Evolutionary conservation across 2,329 filamentous ascomycete genomes (phyloP).

Genomic region (Ophiocordyceps australis): DNA sequence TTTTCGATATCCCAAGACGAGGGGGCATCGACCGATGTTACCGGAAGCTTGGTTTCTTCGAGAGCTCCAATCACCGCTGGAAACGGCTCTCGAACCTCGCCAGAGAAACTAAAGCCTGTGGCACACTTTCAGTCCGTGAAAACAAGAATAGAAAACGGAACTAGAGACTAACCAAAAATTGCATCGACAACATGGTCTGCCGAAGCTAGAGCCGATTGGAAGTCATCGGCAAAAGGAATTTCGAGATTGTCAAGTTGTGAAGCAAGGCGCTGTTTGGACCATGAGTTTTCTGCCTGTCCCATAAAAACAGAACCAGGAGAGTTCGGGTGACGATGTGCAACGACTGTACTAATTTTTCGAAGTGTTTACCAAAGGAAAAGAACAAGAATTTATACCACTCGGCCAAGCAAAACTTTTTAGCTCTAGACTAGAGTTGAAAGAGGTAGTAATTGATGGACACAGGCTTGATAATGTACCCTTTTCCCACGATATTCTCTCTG

Average conservation of each 20-base stretch:
- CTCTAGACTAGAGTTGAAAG: too few relatives aligned
- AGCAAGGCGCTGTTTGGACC: slow-evolving; percentile 45
- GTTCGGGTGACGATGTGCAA: too few relatives aligned
- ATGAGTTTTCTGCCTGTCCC: too few relatives aligned
- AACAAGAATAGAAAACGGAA: background rate
- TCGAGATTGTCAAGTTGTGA: slow-evolving; percentile 73
- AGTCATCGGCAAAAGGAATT: slow-evolving; percentile 72
- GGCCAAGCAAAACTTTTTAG: too few relatives aligned
- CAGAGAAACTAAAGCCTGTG: slow-evolving; percentile 75
- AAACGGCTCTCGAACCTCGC: slow-evolving; percentile 86
- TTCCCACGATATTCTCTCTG: too few relatives aligned
- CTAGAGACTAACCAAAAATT: slow-evolving; percentile 52
- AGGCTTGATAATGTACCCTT: too few relatives aligned
- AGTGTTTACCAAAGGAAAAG: too few relatives aligned
- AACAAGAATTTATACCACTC: too few relatives aligned
- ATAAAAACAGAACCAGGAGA: too few relatives aligned
- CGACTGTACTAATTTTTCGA: too few relatives aligned
- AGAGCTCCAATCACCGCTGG: slow-evolving; percentile 62
- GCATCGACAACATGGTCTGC: slow-evolving; percentile 79
- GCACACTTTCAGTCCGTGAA: slow-evolving; percentile 1
- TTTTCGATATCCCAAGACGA: slow-evolving; percentile 87
- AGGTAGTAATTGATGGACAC: too few relatives aligned
- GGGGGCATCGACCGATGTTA: slow-evolving; percentile 82
- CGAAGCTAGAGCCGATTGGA: slow-evolving; percentile 42
- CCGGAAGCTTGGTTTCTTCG: slow-evolving; percentile 52